These are phyloP conservation scores for Hamamelis virginiana DNA, from an alignment of 164 flowering plant species.

Conservation along the genomic window DNA sequence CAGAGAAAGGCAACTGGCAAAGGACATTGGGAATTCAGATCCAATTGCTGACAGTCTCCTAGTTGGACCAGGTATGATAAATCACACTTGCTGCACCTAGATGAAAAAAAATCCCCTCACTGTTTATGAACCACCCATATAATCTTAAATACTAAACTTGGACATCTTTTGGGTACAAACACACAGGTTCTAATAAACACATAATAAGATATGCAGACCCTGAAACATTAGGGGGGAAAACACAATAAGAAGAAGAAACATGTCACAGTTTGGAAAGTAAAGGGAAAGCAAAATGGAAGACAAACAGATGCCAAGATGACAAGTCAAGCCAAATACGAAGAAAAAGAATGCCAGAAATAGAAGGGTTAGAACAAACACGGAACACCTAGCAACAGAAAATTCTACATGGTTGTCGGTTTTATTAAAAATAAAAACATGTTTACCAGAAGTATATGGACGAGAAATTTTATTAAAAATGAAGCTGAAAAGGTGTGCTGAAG, in stretches of 20 bases:
- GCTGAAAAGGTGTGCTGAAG: background rate
- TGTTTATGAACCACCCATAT: no score
- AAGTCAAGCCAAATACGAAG: background rate
- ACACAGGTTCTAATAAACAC: no score
- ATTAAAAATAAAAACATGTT: background rate
- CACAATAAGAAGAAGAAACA: background rate
- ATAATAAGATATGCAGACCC: no score
- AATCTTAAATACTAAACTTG: no score
- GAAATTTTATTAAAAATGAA: background rate
- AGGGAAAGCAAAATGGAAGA: background rate
- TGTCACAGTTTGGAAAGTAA: background rate
- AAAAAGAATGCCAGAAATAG: background rate
- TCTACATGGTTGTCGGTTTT: background rate
- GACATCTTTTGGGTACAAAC: no score
- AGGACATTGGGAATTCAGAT: background rate
- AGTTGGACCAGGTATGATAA: background rate
- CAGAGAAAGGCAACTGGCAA: background rate
- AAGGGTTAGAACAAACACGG: background rate
- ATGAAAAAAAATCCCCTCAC: no score
- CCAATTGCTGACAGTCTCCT: background rate
- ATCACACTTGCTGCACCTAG: no score
- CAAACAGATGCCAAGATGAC: background rate
- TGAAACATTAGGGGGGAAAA: no score
- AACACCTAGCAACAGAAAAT: background rate
- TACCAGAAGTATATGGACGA: background rate